These are phyloP conservation scores for Gillenia trifoliata DNA, from an alignment of 306 rosid species.

Conservation along the genomic window DNA sequence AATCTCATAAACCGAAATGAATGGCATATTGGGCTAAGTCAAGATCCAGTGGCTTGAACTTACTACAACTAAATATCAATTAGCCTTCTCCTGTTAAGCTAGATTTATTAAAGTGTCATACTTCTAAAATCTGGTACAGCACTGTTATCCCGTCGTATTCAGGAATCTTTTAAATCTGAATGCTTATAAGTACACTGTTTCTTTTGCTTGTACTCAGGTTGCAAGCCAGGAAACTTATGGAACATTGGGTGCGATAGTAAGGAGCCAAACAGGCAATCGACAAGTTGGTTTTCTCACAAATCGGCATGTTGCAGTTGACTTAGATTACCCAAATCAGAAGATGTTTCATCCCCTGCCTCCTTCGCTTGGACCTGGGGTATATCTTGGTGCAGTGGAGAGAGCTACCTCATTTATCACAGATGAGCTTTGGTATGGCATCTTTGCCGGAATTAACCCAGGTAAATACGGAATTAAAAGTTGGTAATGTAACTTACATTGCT, in stretches of 20 bases:
- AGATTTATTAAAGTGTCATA: not conserved
- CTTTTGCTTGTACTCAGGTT: conserved; percentile 49
- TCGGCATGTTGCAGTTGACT: conserved; percentile 94
- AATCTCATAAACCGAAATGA: not conserved
- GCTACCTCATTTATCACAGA: conserved; percentile 97
- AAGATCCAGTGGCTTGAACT: not conserved
- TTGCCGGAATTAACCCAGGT: conserved; percentile 99
- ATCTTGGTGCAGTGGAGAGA: conserved; percentile 99
- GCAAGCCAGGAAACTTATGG: conserved; percentile 98
- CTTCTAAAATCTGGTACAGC: not conserved
- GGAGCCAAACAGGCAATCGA: conserved; percentile 89
- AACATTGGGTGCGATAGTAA: conserved; percentile 95
- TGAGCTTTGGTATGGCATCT: conserved; percentile 97
- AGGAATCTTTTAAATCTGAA: not conserved
- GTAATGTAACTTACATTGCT: not conserved
- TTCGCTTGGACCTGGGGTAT: conserved; percentile 94
- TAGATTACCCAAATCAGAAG: conserved; percentile 97
- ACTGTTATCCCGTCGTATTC: not conserved
- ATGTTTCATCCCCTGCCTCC: conserved; percentile 99
- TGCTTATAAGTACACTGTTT: not conserved
- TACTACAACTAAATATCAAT: not conserved
- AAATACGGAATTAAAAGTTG: conserved; percentile 15
- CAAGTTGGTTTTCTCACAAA: conserved; percentile 99
- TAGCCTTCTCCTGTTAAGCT: not conserved
- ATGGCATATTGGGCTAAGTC: not conserved